These are phyloP conservation scores for Lanzia echinophila DNA, from an alignment of 2,329 filamentous ascomycete species.

Conservation along the genomic window DNA sequence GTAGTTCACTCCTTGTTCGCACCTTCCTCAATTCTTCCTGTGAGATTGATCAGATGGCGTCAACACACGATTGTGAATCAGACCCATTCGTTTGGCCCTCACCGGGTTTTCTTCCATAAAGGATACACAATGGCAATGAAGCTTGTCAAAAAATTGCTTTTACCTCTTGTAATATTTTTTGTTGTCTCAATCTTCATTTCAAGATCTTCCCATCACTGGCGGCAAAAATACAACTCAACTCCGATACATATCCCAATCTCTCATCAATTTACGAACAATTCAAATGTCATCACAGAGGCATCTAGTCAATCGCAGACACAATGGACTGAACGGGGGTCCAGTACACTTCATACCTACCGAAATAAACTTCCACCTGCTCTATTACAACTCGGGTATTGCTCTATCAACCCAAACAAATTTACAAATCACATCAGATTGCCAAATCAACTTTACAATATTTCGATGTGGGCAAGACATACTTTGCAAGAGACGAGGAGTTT, in stretches of 20 bases:
- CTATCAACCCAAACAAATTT: constrained; percentile 24
- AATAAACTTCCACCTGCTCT: constrained; percentile 11
- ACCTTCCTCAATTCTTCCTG: no score
- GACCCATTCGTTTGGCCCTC: background rate
- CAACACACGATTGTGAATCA: no score
- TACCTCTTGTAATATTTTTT: constrained; percentile 12
- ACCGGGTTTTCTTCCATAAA: background rate
- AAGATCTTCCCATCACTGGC: background rate
- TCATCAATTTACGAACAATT: constrained; percentile 10
- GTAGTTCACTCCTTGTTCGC: no score
- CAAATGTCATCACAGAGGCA: background rate
- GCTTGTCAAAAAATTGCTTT: constrained; percentile 12
- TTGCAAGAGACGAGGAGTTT: constrained; percentile 26
- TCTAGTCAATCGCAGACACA: background rate
- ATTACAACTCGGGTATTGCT: constrained; percentile 13
- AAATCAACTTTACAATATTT: constrained; percentile 32
- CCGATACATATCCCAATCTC: constrained; percentile 5
- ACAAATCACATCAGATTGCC: constrained; percentile 32
- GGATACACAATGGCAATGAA: constrained; percentile 4
- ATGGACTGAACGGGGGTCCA: no score
- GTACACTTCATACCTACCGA: background rate
- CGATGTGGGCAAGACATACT: constrained; percentile 23
- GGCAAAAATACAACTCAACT: background rate
- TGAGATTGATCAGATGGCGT: no score
- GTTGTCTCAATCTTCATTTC: constrained; percentile 10